A percentile compares a stretch with the other conserved stretches of the same genome.
Conservation (phyloP, 805 yeast genomes). For the Lachancea waltii region DNA sequence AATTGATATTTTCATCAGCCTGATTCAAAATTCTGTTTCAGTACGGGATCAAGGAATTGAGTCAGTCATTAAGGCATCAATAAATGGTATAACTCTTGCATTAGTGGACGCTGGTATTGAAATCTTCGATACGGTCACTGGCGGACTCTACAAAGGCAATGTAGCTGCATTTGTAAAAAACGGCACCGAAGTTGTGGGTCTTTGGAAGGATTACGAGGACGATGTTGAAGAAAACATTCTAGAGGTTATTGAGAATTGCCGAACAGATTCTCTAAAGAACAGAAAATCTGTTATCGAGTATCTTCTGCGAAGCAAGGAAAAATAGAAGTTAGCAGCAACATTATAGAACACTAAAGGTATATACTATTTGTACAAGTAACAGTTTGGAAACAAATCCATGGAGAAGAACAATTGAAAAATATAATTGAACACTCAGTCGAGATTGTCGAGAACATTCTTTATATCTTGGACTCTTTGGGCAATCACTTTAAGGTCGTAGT, state of each 20-base stretch:
- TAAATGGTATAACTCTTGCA: constrained; percentile 52
- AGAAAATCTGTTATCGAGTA: constrained; percentile 19
- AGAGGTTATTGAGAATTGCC: constrained; percentile 40
- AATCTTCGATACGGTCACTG: constrained; percentile 65
- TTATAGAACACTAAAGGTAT: too few species aligned
- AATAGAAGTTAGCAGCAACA: too few species aligned
- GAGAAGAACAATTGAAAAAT: too few species aligned
- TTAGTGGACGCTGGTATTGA: constrained; percentile 82
- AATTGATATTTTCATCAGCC: constrained; percentile 67
- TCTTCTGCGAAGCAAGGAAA: constrained; percentile 12
- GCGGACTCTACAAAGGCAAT: constrained; percentile 43
- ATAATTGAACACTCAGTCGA: constrained; percentile 19
- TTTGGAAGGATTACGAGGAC: constrained; percentile 43
- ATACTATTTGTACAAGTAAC: not conserved
- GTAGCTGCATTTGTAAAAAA: constrained; percentile 50
- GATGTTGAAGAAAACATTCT: constrained; percentile 27
- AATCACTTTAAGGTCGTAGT: constrained; percentile 27
- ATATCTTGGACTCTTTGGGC: constrained; percentile 25
- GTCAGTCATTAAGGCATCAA: constrained; percentile 36
- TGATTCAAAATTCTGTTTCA: constrained; percentile 35
- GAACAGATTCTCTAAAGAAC: constrained; percentile 22
- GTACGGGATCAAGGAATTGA: constrained; percentile 19
- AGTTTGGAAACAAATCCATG: not conserved
- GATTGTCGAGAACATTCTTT: constrained; percentile 23
- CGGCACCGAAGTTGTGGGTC: constrained; percentile 53